These are phyloP conservation scores for Fimicolochytrium jonesii DNA, from an alignment of 192 early-diverging fungal species.

Conservation along the genomic window DNA sequence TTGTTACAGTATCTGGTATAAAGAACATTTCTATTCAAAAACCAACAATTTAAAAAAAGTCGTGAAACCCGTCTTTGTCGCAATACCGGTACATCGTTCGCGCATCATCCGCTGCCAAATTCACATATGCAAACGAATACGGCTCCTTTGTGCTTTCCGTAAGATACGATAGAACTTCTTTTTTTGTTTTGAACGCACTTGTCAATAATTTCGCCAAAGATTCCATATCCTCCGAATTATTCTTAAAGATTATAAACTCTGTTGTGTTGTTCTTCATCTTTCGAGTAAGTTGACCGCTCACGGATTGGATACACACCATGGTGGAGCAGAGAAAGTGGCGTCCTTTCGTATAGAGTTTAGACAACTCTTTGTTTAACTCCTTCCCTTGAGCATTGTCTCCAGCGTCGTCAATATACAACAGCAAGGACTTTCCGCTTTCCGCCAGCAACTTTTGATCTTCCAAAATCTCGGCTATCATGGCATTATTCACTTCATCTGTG, in stretches of 20 bases:
- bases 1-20: no score
- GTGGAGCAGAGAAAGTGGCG: neutral
- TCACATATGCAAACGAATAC: constrained; percentile 1
- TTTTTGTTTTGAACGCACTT: neutral
- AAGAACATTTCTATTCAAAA: no score
- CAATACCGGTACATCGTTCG: constrained; percentile 3
- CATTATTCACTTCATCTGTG: constrained; percentile 13
- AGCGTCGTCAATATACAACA: constrained; percentile 16
- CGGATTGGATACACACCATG: constrained; percentile 1
- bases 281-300: constrained; percentile 5
- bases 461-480: neutral
- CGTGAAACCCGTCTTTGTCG: neutral
- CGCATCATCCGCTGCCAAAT: neutral
- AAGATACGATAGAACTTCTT: constrained; percentile 6
- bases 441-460: constrained; percentile 1
- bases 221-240: constrained; percentile 21
- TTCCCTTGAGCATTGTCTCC: constrained; percentile 9
- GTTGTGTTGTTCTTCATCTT: constrained; percentile 17
- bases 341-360: constrained; percentile 12
- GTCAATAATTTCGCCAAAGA: neutral
- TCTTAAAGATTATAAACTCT: constrained; percentile 12
- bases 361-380: constrained; percentile 5
- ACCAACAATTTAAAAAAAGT: constrained; percentile 12
- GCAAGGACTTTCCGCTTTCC: neutral
- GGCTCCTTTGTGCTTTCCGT: constrained; percentile 3